Evolutionary conservation across 2,329 filamentous ascomycete species (phyloP), one percentile per base, ranked within the genome.

Genomic region (Lecanosticta acicola): DNA sequence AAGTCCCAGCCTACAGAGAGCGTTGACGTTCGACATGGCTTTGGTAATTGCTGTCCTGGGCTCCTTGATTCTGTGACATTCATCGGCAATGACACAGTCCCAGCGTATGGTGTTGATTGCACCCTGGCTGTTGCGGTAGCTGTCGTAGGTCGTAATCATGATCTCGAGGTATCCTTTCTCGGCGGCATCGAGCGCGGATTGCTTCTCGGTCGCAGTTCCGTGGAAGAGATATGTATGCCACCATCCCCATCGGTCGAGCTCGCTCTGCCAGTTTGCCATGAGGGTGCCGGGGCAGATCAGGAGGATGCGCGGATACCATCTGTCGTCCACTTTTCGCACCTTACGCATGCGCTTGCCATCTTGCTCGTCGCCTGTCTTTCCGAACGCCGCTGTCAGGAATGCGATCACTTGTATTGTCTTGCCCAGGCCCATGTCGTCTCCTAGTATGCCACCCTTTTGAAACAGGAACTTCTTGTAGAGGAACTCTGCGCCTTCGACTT

Each of bases 341-440:
- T 93, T 93, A 32, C 91, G 80, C 85, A 97, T 90, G 16, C 88
- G 77, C 63, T 94, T 94, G 3, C 70, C 73, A 59, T 98, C 93
- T 41, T 88, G 75, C 63, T 90, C 84, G 57, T 95, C 91, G 1
- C 83, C 91, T 1, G 86, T 94, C 69, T 98, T 98, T 5, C 93
- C 93, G 63, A 95, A 98, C 0, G 89, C 90, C 1, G 83, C 88
- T 0, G 88, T 87, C 17, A 98, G 72, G 55, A 98, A 97, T 0
- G 90, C 86, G 46, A 89, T 93, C 19, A 98, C 87, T 66, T 98
- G 93, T 2, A 98, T 87, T 0, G 93, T 98, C 68, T 98, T 98
- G 0, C 93, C 93, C 24, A 98, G 68, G 16, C 93, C 93, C 93
- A 98, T 98, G 60, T 98, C 93, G 62, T 98, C 93, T 2, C 91